phyloP scores from a whole-genome alignment of 257 asterid species.

The Solanum microdontum region DNA sequence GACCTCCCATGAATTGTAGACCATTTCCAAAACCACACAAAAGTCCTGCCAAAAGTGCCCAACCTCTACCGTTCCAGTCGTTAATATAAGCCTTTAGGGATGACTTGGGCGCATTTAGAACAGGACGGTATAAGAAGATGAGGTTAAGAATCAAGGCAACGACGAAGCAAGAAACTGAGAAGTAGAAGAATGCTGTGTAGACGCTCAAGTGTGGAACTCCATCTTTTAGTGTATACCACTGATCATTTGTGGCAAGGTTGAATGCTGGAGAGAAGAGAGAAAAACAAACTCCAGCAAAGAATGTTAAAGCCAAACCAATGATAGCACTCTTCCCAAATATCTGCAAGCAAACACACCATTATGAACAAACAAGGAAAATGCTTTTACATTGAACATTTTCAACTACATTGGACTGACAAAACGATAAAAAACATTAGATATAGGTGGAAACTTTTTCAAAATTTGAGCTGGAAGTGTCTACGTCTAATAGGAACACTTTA shows the following conservation, averaged over 20 bases:
- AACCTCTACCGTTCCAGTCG: constrained; percentile 81
- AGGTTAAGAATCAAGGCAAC: constrained; percentile 60
- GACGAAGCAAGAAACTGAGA: constrained; percentile 70
- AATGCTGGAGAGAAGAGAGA: constrained; percentile 90
- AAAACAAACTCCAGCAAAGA: constrained; percentile 81
- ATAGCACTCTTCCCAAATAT: constrained; percentile 72
- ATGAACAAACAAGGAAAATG: not conserved
- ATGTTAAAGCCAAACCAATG: constrained; percentile 64
- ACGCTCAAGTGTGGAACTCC: constrained; percentile 73
- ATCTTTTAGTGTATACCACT: constrained; percentile 51
- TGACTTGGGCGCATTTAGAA: constrained; percentile 55
- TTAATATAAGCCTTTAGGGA: constrained; percentile 56
- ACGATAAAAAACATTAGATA: not conserved
- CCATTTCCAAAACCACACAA: constrained; percentile 92
- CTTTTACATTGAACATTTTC: not conserved
- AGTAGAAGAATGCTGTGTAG: constrained; percentile 88
- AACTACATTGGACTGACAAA: too few relatives aligned
- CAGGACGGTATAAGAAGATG: constrained; percentile 56
- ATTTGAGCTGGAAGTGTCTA: not conserved
- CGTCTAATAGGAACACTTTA: not conserved
- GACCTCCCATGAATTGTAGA: constrained; percentile 99
- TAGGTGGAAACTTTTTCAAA: not conserved
- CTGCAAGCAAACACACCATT: constrained; percentile 18
- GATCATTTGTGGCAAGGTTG: constrained; percentile 87
- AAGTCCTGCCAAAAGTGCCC: constrained; percentile 87